phyloP scores from a whole-genome alignment of 1,284 basidiomycete genomes.

The Singerocomus rubriflavus region DNA sequence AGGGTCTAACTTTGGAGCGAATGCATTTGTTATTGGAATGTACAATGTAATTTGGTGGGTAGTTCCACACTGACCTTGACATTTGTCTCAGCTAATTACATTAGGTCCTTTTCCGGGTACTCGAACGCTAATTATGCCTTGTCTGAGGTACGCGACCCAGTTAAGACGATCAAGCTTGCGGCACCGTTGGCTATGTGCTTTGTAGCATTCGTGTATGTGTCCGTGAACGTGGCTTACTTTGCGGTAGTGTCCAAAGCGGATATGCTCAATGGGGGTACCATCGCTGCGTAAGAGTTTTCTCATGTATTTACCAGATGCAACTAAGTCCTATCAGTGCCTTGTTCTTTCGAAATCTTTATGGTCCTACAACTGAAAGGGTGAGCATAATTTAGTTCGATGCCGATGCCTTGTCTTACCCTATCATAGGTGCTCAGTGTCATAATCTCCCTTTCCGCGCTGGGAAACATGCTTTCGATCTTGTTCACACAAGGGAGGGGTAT shows the following conservation, averaged over 20 bases:
- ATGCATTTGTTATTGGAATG: constrained; percentile 59
- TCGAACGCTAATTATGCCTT: constrained; percentile 70
- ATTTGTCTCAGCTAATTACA: not conserved
- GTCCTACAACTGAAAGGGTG: constrained; percentile 54
- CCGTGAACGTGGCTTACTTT: constrained; percentile 68
- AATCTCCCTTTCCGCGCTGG: constrained; percentile 60
- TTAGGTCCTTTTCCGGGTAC: constrained; percentile 68
- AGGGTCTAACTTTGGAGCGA: constrained; percentile 46
- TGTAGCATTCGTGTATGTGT: constrained; percentile 54
- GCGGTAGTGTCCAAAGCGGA: constrained; percentile 64
- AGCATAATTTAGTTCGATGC: not conserved
- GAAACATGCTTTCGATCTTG: constrained; percentile 58
- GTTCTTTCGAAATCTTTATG: constrained; percentile 69
- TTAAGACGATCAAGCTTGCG: constrained; percentile 56
- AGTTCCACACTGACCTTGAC: not conserved
- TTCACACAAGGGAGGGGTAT: constrained; percentile 64
- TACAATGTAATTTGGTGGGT: constrained; percentile 64
- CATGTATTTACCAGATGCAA: not conserved
- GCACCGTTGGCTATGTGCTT: constrained; percentile 59
- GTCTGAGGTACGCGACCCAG: constrained; percentile 62
- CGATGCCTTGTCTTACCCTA: not conserved
- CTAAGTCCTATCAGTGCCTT: constrained; percentile 42
- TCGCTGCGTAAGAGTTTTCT: constrained; percentile 51
- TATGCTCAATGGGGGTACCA: constrained; percentile 56
- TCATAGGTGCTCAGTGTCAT: constrained; percentile 54